A percentile compares a stretch with the other conserved stretches of the same genome.
These are phyloP conservation scores for Austropuccinia psidii DNA, from an alignment of 1,284 basidiomycete genomes.

Conservation along the genomic window DNA sequence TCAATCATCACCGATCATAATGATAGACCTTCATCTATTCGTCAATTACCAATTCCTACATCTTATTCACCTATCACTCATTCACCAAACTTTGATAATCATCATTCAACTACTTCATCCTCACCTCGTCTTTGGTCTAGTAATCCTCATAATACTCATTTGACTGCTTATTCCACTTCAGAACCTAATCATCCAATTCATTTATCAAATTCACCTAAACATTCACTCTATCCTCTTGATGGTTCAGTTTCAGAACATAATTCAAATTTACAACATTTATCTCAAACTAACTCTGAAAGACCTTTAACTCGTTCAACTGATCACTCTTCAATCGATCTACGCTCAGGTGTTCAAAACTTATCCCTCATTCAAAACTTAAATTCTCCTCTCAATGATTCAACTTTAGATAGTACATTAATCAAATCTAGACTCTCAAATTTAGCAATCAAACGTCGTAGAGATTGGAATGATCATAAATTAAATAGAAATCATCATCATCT, in stretches of 20 bases:
- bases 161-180: neutral
- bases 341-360: neutral
- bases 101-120: neutral
- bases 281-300: neutral
- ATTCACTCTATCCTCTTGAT: neutral
- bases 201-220: neutral
- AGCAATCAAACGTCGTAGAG: neutral
- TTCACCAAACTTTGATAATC: slow-evolving; percentile 2
- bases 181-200: neutral
- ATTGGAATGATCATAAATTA: slow-evolving; percentile 6
- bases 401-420: neutral
- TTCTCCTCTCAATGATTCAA: neutral
- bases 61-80: neutral
- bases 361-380: neutral
- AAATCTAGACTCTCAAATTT: neutral
- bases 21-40: neutral
- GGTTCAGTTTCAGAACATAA: neutral
- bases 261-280: neutral
- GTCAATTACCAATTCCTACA: neutral
- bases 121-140: slow-evolving; percentile 1
- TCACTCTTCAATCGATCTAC: neutral
- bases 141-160: too few species aligned
- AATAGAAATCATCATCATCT: neutral
- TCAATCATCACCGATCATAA: neutral
- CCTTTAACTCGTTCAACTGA: neutral